Percentiles rank a stretch among this genome's conserved stretches.
phyloP scores from a whole-genome alignment of 257 asterid genomes.

The Jacaranda mimosifolia region DNA sequence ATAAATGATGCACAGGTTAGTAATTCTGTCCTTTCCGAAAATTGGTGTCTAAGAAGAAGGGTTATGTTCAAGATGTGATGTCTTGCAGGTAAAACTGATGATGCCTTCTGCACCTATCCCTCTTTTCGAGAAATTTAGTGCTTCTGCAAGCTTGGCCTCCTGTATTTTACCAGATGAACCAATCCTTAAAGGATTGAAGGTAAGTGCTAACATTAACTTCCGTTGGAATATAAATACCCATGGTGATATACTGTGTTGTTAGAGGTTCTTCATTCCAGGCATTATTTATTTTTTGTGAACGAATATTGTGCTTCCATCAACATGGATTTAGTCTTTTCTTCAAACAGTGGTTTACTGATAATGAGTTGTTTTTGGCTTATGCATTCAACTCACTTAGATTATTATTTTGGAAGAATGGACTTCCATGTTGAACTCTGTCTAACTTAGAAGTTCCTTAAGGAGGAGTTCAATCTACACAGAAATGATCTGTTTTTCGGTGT shows the following conservation, averaged over 20 bases:
- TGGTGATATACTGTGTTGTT: slow-evolving; percentile 22
- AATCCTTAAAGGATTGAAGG: slow-evolving; percentile 68
- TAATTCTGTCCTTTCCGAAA: slow-evolving; percentile 31
- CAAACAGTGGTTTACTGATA: slow-evolving; percentile 9
- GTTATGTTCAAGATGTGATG: slow-evolving; percentile 27
- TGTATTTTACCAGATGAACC: slow-evolving; percentile 80
- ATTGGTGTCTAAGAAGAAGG: slow-evolving; percentile 23
- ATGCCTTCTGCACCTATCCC: slow-evolving; percentile 53
- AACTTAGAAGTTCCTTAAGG: background rate
- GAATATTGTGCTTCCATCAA: slow-evolving; percentile 17
- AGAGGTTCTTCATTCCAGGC: slow-evolving; percentile 25
- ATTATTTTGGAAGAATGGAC: background rate
- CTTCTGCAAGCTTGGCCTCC: slow-evolving; percentile 58
- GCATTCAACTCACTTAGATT: background rate
- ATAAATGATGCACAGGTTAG: slow-evolving; percentile 75
- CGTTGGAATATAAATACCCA: slow-evolving; percentile 27
- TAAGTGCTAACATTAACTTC: slow-evolving; percentile 43
- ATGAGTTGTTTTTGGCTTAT: slow-evolving; percentile 11
- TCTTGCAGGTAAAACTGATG: slow-evolving; percentile 68
- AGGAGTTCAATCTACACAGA: slow-evolving; percentile 6
- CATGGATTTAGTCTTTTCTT: background rate
- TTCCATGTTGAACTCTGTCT: background rate
- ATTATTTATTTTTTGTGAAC: slow-evolving; percentile 23
- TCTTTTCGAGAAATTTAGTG: slow-evolving; percentile 66
- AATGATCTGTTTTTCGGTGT: slow-evolving; percentile 8